Base-by-base conservation (phyloP, 148 eudicot species). In the Fagopyrum homotropicum region DNA sequence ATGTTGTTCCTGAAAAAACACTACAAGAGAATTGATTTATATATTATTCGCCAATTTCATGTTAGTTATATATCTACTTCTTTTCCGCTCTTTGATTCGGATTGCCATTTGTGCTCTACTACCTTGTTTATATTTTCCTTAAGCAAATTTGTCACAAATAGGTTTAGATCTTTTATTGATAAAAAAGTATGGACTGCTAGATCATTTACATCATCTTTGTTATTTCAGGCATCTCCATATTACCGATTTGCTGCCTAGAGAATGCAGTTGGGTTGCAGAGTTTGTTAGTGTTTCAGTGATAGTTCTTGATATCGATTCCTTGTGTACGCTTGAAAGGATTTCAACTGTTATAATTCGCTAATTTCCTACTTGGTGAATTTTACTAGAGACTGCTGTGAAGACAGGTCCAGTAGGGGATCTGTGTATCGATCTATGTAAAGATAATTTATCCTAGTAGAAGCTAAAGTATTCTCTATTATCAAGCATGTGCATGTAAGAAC, bases 401-500 rank as follows among this genome's bases (percentile, higher is more conserved):
- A 66, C 15, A 63, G 69, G 69, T 40, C 46, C 45, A 40, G 66
- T 12, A 22, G 12, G 35, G 63, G 63, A 26, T 6, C 68, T 61
- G 47, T 40, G 30, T 63, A 66, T 66, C 30, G 45, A 12, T 6
- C 47, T 40, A 12, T 40, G n/a, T 14, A 40, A 66, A 49, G 14
- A 66, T 46, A 66, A 66, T 8, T 43, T 8, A 40, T 40, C 46
- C 15, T 66, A 49, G 52, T 66, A 40, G 71, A 66, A 40, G 71
- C 47, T 35, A 46, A 66, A 14, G 71, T 14, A 29, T 63, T 63
- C 16, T 30, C 45, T 63, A 30, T 63, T 11, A 43, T 29, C 45
- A 29, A 63, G 69, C 69, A 10, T 66, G n/a, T 66, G 47, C 71
- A 66, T 66, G 17, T 66, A 43, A 66, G 2, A 64, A 64, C 71